A percentile compares a stretch with the other conserved stretches of the same genome.
phyloP scores from a whole-genome alignment of 2,329 filamentous ascomycete species.

The Penicillium digitatum region DNA sequence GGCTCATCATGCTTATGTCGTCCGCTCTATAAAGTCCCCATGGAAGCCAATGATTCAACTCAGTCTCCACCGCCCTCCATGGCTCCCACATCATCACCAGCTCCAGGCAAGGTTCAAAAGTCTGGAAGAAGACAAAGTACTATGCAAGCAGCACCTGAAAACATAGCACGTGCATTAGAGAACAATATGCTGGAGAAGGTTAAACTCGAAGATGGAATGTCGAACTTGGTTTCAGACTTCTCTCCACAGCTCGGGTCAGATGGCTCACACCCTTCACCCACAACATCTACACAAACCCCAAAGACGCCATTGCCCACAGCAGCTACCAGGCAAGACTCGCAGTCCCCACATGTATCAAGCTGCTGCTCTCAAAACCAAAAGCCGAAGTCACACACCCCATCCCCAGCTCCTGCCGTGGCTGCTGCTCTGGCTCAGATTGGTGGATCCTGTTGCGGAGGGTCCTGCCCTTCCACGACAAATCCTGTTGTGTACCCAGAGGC shows the following conservation, averaged over 20 bases:
- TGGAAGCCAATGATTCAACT: conserved; percentile 12
- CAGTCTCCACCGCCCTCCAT: conserved; percentile 15
- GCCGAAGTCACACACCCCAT: conserved; percentile 5
- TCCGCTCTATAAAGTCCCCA: conserved; percentile 39
- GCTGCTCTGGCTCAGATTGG: conserved; percentile 3
- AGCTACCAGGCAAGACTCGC: neutral
- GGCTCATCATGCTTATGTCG: conserved; percentile 42
- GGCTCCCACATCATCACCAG: conserved; percentile 22
- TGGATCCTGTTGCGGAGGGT: conserved; percentile 30
- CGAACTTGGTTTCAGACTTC: conserved; percentile 11
- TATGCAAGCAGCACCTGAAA: conserved; percentile 34
- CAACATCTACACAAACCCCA: neutral
- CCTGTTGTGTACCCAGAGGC: neutral
- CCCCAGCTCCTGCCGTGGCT: neutral
- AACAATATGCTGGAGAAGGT: conserved; percentile 27
- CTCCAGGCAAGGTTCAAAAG: conserved; percentile 38
- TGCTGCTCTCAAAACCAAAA: conserved; percentile 27
- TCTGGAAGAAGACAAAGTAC: conserved; percentile 31
- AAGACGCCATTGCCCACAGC: neutral
- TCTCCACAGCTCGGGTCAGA: conserved; percentile 7
- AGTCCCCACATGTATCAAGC: conserved; percentile 12
- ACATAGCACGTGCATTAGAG: conserved; percentile 34
- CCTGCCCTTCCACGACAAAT: conserved; percentile 2
- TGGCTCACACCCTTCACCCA: neutral
- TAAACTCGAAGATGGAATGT: conserved; percentile 18